Percentiles rank a stretch among this genome's conserved stretches.
Evolutionary conservation across 2,329 filamentous ascomycete species (phyloP).

Genomic region (Xylariomycetidae sp.): DNA sequence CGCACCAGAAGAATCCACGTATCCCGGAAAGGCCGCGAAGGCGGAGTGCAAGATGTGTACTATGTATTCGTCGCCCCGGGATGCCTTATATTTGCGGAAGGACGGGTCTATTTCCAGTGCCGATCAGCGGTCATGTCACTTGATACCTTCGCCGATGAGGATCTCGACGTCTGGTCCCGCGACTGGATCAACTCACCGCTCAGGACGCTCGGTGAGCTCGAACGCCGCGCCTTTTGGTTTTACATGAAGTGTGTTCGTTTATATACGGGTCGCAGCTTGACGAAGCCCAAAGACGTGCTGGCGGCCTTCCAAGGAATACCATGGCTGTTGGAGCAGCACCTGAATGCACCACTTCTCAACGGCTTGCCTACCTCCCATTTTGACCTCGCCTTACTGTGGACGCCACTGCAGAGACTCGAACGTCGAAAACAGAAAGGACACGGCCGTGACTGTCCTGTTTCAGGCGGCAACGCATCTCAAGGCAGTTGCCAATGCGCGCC

Average conservation of each 20-base stretch:
- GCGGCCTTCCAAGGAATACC: constrained; percentile 3
- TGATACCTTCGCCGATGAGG: constrained; percentile 1
- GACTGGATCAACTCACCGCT: constrained; percentile 3
- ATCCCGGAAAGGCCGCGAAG: no score
- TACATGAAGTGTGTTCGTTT: constrained; percentile 3
- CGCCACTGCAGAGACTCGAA: neutral
- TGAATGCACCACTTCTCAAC: constrained; percentile 1
- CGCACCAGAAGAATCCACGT: no score
- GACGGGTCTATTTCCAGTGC: constrained; percentile 4
- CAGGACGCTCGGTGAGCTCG: constrained; percentile 1
- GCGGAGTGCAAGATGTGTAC: no score
- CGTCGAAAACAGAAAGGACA: neutral
- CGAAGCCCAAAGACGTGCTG: neutral
- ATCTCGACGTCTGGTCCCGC: neutral
- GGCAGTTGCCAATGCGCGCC: no score
- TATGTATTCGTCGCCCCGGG: no score
- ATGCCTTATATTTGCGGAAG: constrained; percentile 4
- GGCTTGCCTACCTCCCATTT: constrained; percentile 4
- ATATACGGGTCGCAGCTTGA: constrained; percentile 1
- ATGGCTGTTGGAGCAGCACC: neutral
- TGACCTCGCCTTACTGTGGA: constrained; percentile 2
- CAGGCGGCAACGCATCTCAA: no score
- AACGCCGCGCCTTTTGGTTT: constrained; percentile 2
- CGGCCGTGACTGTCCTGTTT: no score
- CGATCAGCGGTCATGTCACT: constrained; percentile 1